Evolutionary conservation across 441 rosid species (phyloP), one percentile per base, ranked within the genome.

Genomic region (Gossypium davidsonii): DNA sequence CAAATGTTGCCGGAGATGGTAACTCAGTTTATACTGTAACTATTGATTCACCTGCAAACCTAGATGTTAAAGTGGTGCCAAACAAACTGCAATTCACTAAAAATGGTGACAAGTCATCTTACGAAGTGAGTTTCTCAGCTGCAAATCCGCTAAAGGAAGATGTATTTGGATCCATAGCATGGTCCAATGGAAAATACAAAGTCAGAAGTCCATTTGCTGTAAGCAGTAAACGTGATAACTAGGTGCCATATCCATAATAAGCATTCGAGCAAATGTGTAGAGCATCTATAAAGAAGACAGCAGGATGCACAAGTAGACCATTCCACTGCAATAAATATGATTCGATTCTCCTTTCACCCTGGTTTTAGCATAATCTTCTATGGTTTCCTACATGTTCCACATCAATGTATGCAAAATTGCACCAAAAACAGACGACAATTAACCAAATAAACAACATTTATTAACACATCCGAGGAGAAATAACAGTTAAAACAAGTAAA

Each of bases 81-180:
- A 63, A 67, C 1, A 74, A 80, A 68, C 80, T 93, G 34, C 78
- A 72, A 46, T 91, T 91, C 73, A 77, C 81, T 0, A 81, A 70
- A 75, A 78, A 74, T 6, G 90, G 86, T 6, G 81, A 89, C 77
- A 87, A 70, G 80, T 78, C 79, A 79, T 83, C 83, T n/a, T 88
- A 86, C 73, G 81, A 82, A 44, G 91, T 79, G 57, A 57, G 25
- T 25, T 85, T 89, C 79, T 79, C 87, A 21, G 26, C 83, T 5
- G 67, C 60, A 42, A 31, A 74, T n/a, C 44, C 73, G 1, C 44
- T 52, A 8, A 70, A 76, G 5, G 37, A 82, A 15, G 86, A 89
- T 78, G 81, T 78, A 9, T 89, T 92, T 63, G 94, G 94, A 48
- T 81, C 88, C n/a, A 87, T 91, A 12, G 88, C 88, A 5, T 89